Base-by-base conservation (phyloP, 139 green algal genomes). In the Chlamydomonas eustigma region DNA sequence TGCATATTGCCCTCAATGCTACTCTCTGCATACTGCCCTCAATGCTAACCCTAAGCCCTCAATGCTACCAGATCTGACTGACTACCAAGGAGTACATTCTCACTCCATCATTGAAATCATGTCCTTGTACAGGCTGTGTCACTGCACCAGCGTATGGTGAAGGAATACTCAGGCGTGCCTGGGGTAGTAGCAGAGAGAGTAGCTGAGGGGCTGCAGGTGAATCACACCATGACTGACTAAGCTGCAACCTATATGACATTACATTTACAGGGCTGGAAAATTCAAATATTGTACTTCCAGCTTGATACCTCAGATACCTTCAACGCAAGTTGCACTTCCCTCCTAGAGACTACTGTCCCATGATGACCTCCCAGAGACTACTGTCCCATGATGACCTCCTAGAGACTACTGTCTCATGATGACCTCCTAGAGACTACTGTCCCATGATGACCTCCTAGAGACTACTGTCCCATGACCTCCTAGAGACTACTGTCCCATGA, bases 91-190 rank as follows among this genome's bases (percentile, higher is more conserved):
- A 63, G 18, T 63, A 24, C 18, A 63, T 63, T 63, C 22, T 28
- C 50, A 63, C 50, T 63, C 24, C 50, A 63, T 63, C 50, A 28
- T 24, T 63, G 50, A 28, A 6, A 28, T 37, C 52, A 68, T 28
- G 52, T 68, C 30, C 32, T n/a, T n/a, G n/a, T n/a, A n/a, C 71
- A 74, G 63, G 90, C 88, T 18, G 51, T 95, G 30, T 68, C 75
- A 18, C 51, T 77, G 8, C 91, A 95, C 83, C 31, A 73, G 2
- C 75, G 77, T 24, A 96, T 96, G 91, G 83, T 96, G 37, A 86
- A 86, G 8, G 81, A 94, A 77, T 93, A 91, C 79, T 79, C 77
- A n/a, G 90, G 91, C 2, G 87, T 86, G 50, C 88, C 91, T n/a
- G 91, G 91, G 8, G 91, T 95, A 6, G 81, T 83, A 38, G 38